A percentile compares a stretch with the other conserved stretches of the same genome.
Conservation (phyloP, 805 yeast genomes). For the Babjeviella inositovora region DNA sequence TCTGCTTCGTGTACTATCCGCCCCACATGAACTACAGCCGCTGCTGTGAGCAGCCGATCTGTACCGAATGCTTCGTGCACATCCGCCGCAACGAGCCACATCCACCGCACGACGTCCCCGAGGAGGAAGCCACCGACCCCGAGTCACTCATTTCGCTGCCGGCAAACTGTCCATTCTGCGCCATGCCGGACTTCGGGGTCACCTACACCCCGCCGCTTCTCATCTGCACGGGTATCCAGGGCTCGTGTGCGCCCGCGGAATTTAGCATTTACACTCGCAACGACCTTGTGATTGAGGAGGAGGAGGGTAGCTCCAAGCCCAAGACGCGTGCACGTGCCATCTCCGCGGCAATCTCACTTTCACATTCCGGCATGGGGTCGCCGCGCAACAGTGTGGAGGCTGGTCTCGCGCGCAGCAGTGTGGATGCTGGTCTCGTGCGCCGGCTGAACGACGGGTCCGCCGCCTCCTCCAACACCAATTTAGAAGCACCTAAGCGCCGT, state of each 20-base stretch:
- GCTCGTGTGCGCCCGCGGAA: conserved; percentile 34
- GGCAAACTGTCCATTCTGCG: conserved; percentile 89
- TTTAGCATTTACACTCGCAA: conserved; percentile 7
- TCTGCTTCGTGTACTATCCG: conserved; percentile 83
- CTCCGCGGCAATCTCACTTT: conserved; percentile 8
- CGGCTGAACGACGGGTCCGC: no score
- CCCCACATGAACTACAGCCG: conserved; percentile 60
- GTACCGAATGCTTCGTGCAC: conserved; percentile 95
- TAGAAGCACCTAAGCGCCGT: conserved; percentile 20
- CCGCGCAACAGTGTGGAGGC: conserved; percentile 4
- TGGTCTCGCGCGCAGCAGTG: neutral
- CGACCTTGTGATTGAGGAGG: conserved; percentile 3
- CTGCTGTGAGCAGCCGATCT: conserved; percentile 87
- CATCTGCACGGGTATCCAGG: conserved; percentile 38
- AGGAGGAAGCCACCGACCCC: conserved; percentile 21
- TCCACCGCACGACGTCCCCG: conserved; percentile 63
- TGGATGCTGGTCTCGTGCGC: no score
- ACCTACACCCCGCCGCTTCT: conserved; percentile 51
- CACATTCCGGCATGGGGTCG: conserved; percentile 9
- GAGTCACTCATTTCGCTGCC: conserved; percentile 70
- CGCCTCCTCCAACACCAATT: neutral
- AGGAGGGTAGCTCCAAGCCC: conserved; percentile 2
- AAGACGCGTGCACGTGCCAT: no score
- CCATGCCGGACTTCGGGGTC: conserved; percentile 73
- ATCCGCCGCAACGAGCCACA: conserved; percentile 87